Conservation (phyloP, 2,329 filamentous ascomycete species). For the Sclerotinia glacialis region DNA sequence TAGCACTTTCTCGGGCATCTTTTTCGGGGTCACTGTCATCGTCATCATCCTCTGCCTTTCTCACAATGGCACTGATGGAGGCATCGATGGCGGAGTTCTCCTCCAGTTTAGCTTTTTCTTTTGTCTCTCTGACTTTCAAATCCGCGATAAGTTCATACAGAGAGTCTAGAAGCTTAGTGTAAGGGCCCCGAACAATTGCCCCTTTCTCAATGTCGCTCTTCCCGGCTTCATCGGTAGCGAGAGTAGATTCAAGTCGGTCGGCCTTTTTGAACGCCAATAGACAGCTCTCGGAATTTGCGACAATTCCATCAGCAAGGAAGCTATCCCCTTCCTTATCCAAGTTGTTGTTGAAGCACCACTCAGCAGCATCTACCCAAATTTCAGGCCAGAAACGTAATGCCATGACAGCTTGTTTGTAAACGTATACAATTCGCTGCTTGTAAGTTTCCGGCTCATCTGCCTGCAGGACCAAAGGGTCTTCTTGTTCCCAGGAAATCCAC, state of each 20-base stretch:
- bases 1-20: conserved; percentile 46
- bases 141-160: conserved; percentile 85
- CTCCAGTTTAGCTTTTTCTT: conserved; percentile 56
- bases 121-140: conserved; percentile 60
- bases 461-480: conserved; percentile 82
- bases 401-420: conserved; percentile 93
- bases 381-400: conserved; percentile 91
- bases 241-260: conserved; percentile 78
- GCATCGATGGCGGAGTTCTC: conserved; percentile 44
- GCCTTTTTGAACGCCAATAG: conserved; percentile 85
- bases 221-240: conserved; percentile 73
- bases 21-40: conserved; percentile 41
- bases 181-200: conserved; percentile 69
- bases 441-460: conserved; percentile 74
- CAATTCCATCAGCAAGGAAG: conserved; percentile 77
- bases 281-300: conserved; percentile 90
- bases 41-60: conserved; percentile 52
- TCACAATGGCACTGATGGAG: conserved; percentile 42
- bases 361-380: conserved; percentile 91
- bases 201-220: conserved; percentile 62
- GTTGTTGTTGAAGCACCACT: conserved; percentile 83
- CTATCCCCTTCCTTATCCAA: conserved; percentile 61
- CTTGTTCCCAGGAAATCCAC: conserved; percentile 95
- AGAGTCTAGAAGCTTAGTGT: conserved; percentile 76
- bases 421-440: conserved; percentile 77